Conservation (phyloP, 2,329 filamentous ascomycete genomes). For the Grosmannia serpens region DNA sequence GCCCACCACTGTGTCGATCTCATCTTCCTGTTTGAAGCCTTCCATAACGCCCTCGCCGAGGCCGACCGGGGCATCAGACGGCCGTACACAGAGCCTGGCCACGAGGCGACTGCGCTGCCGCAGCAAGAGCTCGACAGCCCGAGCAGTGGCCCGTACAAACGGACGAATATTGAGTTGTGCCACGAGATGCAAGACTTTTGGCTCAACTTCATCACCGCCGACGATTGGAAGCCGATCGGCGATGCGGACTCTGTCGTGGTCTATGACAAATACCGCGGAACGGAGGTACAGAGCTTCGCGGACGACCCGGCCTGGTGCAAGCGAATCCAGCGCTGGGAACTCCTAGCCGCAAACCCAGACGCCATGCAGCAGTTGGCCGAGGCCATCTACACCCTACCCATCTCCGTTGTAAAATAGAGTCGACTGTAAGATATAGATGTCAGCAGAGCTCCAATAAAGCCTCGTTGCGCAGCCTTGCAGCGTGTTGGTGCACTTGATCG, state of each 20-base stretch:
- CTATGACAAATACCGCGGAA: neutral
- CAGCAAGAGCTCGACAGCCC: neutral
- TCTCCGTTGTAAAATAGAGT: neutral
- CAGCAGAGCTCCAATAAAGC: no score
- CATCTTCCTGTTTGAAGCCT: conserved; percentile 5
- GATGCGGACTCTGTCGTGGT: neutral
- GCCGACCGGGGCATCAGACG: conserved; percentile 13
- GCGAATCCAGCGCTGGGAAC: neutral
- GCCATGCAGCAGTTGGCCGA: neutral
- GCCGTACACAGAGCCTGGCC: neutral
- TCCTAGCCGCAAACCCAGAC: neutral
- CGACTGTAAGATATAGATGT: neutral
- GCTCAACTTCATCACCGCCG: neutral
- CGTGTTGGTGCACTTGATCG: no score
- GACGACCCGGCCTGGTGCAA: neutral
- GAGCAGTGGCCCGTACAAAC: neutral
- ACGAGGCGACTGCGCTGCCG: neutral
- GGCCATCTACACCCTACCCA: neutral
- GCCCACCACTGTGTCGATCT: conserved; percentile 8
- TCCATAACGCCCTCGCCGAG: neutral
- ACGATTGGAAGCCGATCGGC: neutral
- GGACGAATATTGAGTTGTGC: conserved; percentile 1
- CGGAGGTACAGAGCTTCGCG: neutral
- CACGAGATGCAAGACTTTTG: conserved; percentile 1
- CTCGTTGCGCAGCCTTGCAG: no score